Evolutionary conservation across 139 green algal genomes (phyloP), one percentile per base, ranked within the genome.

Genomic region (Ettlia oleoabundans): DNA sequence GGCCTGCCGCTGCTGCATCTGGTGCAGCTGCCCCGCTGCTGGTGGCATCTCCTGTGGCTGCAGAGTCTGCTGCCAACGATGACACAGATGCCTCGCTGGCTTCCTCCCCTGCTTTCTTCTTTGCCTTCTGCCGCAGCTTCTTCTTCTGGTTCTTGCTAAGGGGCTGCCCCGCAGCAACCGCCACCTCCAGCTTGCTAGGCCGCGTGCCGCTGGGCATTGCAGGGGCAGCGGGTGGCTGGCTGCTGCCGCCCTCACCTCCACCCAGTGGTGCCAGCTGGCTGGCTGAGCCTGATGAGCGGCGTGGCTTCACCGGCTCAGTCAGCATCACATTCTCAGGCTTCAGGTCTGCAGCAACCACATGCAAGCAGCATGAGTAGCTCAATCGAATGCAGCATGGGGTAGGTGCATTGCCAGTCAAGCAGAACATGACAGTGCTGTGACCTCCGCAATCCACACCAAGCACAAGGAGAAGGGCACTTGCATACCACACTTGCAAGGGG

Each of bases 291-390:
- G 22, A 37, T 5, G 52, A 38, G 4, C 55, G 64, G n/a, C 82
- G 86, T n/a, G 85, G 88, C 77, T 95, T 94, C 63, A 98, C 79
- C 10, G 91, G 89, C 47, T 93, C 73, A 2, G 86, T 89, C 68
- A 99, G 90, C 93, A 99, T 97, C 41, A 99, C 94, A 67, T 99
- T 99, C 88, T 99, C 96, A 13, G 95, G 95, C 85, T 99, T 99
- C 67, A 99, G 88, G 85, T 99, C 96, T 96, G n/a, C n/a, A n/a
- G n/a, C n/a, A n/a, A n/a, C n/a, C n/a, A n/a, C n/a, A n/a, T n/a
- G 92, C 30, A 95, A 30, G 88, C 30, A 88, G 85, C 43, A 95
- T 83, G 61, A 94, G 4, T 15, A 3, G 41, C 28, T 4, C 30
- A 51, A 9, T 10, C 37, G 6, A 22, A 33, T 28, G 13, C 5